Evolutionary conservation across 2,329 filamentous ascomycete genomes (phyloP).

Genomic region (Teratosphaeria pseudoeucalypti): DNA sequence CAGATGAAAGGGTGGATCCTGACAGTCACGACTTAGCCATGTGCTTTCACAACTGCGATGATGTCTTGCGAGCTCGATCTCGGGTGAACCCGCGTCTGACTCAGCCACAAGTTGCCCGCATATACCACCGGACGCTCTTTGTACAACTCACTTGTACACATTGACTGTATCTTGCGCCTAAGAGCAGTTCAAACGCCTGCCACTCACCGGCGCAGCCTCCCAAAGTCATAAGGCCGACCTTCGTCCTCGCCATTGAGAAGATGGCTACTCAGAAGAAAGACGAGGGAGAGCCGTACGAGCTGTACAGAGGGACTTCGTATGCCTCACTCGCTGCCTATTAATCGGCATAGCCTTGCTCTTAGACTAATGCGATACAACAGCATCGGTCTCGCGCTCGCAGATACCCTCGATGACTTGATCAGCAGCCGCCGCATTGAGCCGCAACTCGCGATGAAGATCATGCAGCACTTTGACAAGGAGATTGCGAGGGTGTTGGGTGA

Average conservation of each 20-base stretch:
- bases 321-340: constrained; percentile 15
- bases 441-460: constrained; percentile 96
- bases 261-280: constrained; percentile 21
- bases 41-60: not conserved
- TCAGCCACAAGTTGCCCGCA: not conserved
- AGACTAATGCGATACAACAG: constrained; percentile 37
- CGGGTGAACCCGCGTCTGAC: not conserved
- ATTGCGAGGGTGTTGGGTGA: constrained; percentile 87
- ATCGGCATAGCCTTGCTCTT: constrained; percentile 5
- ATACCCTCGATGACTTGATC: constrained; percentile 95
- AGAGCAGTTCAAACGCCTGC: not conserved
- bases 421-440: constrained; percentile 91
- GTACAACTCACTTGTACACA: not conserved
- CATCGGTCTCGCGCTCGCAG: constrained; percentile 84
- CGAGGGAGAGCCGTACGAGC: constrained; percentile 61
- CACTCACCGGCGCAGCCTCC: not conserved
- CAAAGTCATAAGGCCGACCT: not conserved
- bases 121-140: not conserved
- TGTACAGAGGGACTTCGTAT: constrained; percentile 99
- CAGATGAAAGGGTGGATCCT: not conserved
- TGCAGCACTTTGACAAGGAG: constrained; percentile 87
- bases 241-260: not conserved
- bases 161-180: not conserved
- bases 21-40: not conserved
- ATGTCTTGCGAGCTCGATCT: not conserved